Evolutionary conservation across 257 asterid species (phyloP).

Genomic region (Primulina huaijiensis): DNA sequence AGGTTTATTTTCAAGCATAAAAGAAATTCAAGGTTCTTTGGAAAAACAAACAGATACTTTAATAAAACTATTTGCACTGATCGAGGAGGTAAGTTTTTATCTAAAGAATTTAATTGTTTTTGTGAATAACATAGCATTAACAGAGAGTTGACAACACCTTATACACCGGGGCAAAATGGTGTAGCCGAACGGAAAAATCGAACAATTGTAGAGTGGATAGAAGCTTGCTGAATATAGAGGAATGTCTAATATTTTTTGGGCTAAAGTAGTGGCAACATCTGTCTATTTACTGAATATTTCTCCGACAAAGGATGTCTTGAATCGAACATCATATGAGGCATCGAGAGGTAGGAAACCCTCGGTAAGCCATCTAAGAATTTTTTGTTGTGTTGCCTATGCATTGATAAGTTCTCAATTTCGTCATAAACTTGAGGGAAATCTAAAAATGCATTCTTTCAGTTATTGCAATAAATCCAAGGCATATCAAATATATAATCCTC

Average conservation of each 20-base stretch:
- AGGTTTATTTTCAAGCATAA: too few species aligned
- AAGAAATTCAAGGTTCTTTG: neutral
- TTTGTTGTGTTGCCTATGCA: too few species aligned
- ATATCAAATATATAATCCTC: conserved; percentile 2
- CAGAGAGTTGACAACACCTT: too few species aligned
- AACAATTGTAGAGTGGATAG: neutral
- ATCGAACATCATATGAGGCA: too few species aligned
- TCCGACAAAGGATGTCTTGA: neutral
- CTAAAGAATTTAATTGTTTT: too few species aligned
- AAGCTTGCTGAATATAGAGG: neutral
- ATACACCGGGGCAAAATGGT: too few species aligned
- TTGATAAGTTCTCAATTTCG: neutral
- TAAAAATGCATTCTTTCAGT: conserved; percentile 1
- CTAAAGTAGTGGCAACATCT: neutral
- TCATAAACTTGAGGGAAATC: neutral
- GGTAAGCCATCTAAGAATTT: too few species aligned
- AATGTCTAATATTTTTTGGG: neutral
- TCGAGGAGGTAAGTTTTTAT: too few species aligned
- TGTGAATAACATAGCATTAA: too few species aligned
- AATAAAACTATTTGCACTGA: too few species aligned
- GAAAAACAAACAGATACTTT: neutral
- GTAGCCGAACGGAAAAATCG: too few species aligned
- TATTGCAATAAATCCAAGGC: conserved; percentile 9
- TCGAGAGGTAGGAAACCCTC: too few species aligned
- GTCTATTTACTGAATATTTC: conserved; percentile 6